These are phyloP conservation scores for Trypanosoma congolense DNA, from an alignment of 208 protist genomes.

Conservation along the genomic window DNA sequence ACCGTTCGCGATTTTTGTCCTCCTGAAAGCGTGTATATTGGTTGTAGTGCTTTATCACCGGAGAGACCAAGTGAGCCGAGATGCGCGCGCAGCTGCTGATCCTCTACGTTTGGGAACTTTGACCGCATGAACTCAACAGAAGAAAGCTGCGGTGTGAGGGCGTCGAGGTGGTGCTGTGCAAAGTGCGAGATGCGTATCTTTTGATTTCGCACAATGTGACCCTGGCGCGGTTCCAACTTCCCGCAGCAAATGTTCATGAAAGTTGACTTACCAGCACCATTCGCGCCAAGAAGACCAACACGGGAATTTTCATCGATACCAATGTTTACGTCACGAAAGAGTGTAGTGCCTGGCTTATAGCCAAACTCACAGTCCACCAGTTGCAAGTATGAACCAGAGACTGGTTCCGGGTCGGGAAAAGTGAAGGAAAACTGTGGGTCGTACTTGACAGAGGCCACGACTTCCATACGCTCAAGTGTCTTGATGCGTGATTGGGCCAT, in stretches of 20 bases:
- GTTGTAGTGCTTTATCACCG: conserved; percentile 80
- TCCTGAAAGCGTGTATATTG: conserved; percentile 91
- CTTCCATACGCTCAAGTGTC: conserved; percentile 87
- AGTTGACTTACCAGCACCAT: conserved; percentile 93
- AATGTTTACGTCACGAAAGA: conserved; percentile 93
- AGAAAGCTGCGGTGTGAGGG: conserved; percentile 85
- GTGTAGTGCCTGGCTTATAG: conserved; percentile 75
- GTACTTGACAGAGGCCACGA: conserved; percentile 76
- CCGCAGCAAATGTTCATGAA: conserved; percentile 91
- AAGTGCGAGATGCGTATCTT: conserved; percentile 89
- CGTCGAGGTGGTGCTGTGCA: conserved; percentile 92
- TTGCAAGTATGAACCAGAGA: conserved; percentile 76
- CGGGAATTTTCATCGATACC: conserved; percentile 82
- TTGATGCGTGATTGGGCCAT: conserved; percentile 95
- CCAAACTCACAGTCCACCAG: conserved; percentile 91
- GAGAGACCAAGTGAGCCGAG: conserved; percentile 91
- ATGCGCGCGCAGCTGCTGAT: conserved; percentile 83
- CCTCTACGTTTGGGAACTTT: conserved; percentile 82
- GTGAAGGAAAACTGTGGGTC: conserved; percentile 90
- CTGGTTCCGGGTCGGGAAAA: conserved; percentile 85
- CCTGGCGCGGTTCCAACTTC: conserved; percentile 72
- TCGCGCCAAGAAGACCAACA: conserved; percentile 88
- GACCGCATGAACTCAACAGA: conserved; percentile 87
- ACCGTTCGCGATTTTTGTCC: conserved; percentile 93
- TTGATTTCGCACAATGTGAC: conserved; percentile 78